These are phyloP conservation scores for Hamamelis virginiana DNA, from an alignment of 164 flowering plant species.

Conservation along the genomic window DNA sequence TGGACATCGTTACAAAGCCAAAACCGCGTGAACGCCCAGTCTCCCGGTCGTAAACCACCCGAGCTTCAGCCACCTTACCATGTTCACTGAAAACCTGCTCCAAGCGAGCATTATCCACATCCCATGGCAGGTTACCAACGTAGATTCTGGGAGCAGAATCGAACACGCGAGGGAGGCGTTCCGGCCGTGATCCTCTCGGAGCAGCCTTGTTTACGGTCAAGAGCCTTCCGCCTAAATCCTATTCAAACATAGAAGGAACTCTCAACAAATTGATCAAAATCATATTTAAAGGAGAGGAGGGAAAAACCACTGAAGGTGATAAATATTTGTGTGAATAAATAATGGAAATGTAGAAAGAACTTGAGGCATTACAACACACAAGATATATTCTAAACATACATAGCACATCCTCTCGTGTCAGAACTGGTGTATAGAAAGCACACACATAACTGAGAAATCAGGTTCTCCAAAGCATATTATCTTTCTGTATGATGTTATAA, in stretches of 20 bases:
- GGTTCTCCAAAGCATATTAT: too few species aligned
- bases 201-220: slow-evolving; percentile 90
- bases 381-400: too few species aligned
- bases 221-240: slow-evolving; percentile 76
- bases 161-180: slow-evolving; percentile 50
- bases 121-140: slow-evolving; percentile 89
- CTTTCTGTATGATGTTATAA: too few species aligned
- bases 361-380: too few species aligned
- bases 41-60: slow-evolving; percentile 70
- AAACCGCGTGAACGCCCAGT: slow-evolving; percentile 87
- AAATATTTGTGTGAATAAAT: not conserved
- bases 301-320: not conserved
- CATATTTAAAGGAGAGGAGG: too few species aligned
- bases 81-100: slow-evolving; percentile 78
- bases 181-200: slow-evolving; percentile 71
- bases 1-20: slow-evolving; percentile 79
- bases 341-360: too few species aligned
- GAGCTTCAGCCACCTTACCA: slow-evolving; percentile 71
- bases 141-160: slow-evolving; percentile 54
- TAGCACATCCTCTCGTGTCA: not conserved
- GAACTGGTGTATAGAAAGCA: too few species aligned
- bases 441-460: too few species aligned
- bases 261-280: not conserved
- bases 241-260: slow-evolving; percentile 18
- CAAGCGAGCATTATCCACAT: slow-evolving; percentile 59